A percentile compares a stretch with the other conserved stretches of the same genome.
Conservation (phyloP, 2,329 filamentous ascomycete species). For the Trichoderma koningii region DNA sequence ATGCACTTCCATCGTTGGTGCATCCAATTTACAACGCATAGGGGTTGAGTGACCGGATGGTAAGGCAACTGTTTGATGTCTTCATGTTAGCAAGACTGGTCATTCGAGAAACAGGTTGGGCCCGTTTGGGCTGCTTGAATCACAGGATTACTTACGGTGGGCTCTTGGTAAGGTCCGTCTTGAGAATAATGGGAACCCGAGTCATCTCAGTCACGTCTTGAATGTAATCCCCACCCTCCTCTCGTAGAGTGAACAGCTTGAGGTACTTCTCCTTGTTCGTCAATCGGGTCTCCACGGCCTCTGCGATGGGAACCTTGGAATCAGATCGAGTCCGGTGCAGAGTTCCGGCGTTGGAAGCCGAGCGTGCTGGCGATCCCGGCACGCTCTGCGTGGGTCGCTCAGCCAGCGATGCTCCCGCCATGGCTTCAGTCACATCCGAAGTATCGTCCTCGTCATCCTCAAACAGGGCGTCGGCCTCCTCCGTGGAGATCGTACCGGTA, state of each 20-base stretch:
- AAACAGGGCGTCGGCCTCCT: constrained; percentile 93
- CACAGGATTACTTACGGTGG: constrained; percentile 79
- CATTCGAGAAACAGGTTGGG: neutral
- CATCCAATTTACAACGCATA: constrained; percentile 58
- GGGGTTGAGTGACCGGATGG: constrained; percentile 80
- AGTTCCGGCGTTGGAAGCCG: constrained; percentile 64
- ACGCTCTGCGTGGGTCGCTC: constrained; percentile 95
- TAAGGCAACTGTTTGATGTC: constrained; percentile 63
- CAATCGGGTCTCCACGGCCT: constrained; percentile 76
- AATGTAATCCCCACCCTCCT: constrained; percentile 93
- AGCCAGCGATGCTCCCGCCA: constrained; percentile 84
- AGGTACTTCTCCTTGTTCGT: constrained; percentile 97
- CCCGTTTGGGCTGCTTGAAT: neutral
- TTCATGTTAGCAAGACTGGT: constrained; percentile 32
- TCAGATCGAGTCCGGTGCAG: constrained; percentile 91
- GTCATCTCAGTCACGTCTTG: constrained; percentile 99
- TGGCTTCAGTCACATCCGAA: constrained; percentile 85
- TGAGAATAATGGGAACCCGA: constrained; percentile 93
- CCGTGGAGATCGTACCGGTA: constrained; percentile 88
- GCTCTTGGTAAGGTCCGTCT: constrained; percentile 98
- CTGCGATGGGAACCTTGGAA: constrained; percentile 78
- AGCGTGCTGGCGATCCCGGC: constrained; percentile 83
- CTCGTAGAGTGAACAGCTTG: constrained; percentile 82
- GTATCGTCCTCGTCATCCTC: constrained; percentile 82
- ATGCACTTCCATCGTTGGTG: neutral